These are phyloP conservation scores for Tetratostichococcus sp. DNA, from an alignment of 139 green algal genomes.

Conservation along the genomic window DNA sequence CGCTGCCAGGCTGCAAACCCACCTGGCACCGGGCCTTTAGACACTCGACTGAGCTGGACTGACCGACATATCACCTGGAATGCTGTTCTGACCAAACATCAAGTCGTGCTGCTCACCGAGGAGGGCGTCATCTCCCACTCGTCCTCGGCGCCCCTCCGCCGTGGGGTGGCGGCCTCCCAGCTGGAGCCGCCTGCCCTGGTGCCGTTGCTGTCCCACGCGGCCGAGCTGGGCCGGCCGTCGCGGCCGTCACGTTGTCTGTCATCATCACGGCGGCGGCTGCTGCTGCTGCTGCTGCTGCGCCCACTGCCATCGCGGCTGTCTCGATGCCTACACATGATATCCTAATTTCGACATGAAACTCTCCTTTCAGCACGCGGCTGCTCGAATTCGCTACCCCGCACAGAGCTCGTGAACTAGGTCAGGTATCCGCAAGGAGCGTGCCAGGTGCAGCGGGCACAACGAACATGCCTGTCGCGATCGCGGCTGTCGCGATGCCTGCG, in stretches of 20 bases:
- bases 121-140: constrained; percentile 64
- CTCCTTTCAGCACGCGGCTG: too few relatives aligned
- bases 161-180: constrained; percentile 31
- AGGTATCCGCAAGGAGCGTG: too few relatives aligned
- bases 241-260: not conserved
- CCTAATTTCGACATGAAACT: too few relatives aligned
- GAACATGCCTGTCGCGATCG: not conserved
- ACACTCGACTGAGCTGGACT: too few relatives aligned
- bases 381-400: too few relatives aligned
- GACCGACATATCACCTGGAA: too few relatives aligned
- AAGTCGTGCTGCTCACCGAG: too few relatives aligned
- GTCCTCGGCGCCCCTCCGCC: constrained; percentile 15
- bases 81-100: too few relatives aligned
- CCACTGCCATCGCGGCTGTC: constrained; percentile 7
- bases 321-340: constrained; percentile 17
- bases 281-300: not conserved
- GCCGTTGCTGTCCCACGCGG: constrained; percentile 1
- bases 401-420: too few relatives aligned
- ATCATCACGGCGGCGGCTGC: constrained; percentile 5
- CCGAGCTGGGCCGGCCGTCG: not conserved
- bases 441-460: not conserved
- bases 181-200: constrained; percentile 9
- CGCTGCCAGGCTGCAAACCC: too few relatives aligned
- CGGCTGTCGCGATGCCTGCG: not conserved
- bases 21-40: too few relatives aligned